Conservation (phyloP, 345 rosid species). For the Ricinus communis region DNA sequence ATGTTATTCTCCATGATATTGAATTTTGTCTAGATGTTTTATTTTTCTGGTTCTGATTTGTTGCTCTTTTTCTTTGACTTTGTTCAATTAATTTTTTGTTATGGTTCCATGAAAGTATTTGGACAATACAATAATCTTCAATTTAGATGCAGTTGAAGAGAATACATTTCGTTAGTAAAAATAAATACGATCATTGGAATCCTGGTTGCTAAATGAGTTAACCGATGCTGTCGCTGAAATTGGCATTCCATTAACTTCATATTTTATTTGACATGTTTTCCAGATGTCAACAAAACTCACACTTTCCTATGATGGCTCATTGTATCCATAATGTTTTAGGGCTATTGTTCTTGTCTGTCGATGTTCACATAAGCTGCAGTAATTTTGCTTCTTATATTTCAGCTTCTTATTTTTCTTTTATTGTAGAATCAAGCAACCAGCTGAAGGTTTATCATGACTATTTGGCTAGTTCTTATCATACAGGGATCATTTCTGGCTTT, state of each 20-base stretch:
- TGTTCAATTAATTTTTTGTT: slow-evolving; percentile 4
- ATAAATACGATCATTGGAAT: no score
- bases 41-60: neutral
- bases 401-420: slow-evolving; percentile 5
- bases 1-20: neutral
- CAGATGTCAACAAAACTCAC: neutral
- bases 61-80: neutral
- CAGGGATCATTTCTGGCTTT: slow-evolving; percentile 82
- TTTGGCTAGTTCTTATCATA: slow-evolving; percentile 87
- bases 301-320: neutral
- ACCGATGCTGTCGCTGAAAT: neutral
- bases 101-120: neutral
- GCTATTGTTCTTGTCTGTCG: slow-evolving; percentile 1
- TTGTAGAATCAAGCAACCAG: slow-evolving; percentile 43
- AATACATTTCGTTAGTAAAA: no score
- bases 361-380: slow-evolving; percentile 2
- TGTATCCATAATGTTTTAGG: neutral
- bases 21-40: neutral
- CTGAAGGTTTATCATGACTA: slow-evolving; percentile 70
- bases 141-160: no score
- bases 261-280: neutral
- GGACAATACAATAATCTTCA: neutral
- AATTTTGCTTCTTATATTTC: neutral
- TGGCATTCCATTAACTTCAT: neutral
- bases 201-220: neutral